Evolutionary conservation across 345 rosid genomes (phyloP).

Genomic region (Gossypium turneri): DNA sequence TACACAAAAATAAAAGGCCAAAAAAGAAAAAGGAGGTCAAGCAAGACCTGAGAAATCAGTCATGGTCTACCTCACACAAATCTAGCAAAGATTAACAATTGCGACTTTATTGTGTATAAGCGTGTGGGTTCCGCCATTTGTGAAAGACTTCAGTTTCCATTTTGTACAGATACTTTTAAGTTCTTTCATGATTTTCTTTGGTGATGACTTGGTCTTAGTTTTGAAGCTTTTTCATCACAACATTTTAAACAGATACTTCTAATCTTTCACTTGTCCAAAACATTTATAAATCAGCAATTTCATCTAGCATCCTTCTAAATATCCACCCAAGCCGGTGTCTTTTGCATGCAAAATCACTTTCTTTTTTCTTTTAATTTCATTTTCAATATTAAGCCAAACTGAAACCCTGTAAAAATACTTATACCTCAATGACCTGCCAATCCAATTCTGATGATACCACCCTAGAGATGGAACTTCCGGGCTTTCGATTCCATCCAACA

Average conservation of each 20-base stretch:
- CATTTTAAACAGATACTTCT: too few species aligned
- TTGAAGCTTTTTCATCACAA: neutral
- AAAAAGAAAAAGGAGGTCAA: constrained; percentile 16
- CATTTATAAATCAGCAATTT: neutral
- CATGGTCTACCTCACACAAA: neutral
- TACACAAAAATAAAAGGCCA: constrained; percentile 5
- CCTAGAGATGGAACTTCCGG: constrained; percentile 60
- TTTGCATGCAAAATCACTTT: neutral
- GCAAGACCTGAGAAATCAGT: constrained; percentile 10
- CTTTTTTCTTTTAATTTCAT: neutral
- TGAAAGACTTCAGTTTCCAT: neutral
- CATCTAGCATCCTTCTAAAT: constrained; percentile 14
- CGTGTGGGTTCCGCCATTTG: constrained; percentile 46
- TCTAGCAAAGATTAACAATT: neutral
- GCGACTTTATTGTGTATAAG: constrained; percentile 22
- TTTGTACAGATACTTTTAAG: neutral
- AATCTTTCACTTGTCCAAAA: too few species aligned
- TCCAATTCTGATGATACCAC: constrained; percentile 29
- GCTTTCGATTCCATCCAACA: constrained; percentile 90
- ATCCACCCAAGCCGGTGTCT: neutral
- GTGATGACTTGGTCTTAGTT: constrained; percentile 15
- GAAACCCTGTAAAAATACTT: neutral
- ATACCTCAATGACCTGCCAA: neutral
- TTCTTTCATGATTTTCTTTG: too few species aligned
- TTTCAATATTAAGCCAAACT: neutral